phyloP scores from a whole-genome alignment of 179 eudicot species.

The Silene noctiflora region DNA sequence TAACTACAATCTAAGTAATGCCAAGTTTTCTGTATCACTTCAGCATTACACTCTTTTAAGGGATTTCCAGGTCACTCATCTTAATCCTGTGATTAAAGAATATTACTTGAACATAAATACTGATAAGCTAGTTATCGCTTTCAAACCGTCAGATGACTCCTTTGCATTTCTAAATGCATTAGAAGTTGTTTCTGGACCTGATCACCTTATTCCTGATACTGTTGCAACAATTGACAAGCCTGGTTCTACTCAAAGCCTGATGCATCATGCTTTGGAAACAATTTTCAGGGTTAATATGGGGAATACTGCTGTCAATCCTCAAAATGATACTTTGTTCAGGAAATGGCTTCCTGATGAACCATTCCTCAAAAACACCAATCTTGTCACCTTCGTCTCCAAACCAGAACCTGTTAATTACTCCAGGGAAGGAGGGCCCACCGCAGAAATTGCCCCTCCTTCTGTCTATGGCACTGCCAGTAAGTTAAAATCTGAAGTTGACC shows the following conservation, averaged over 20 bases:
- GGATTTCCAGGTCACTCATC: constrained; percentile 1
- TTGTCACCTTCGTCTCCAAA: no score
- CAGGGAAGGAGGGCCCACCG: constrained; percentile 10
- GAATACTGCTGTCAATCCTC: constrained; percentile 8
- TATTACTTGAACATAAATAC: constrained; percentile 3
- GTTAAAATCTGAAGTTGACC: constrained; percentile 14
- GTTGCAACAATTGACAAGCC: background rate
- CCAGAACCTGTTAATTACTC: constrained; percentile 11
- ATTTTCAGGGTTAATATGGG: constrained; percentile 10
- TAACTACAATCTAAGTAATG: constrained; percentile 5
- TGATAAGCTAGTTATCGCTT: constrained; percentile 2
- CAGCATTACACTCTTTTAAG: constrained; percentile 16
- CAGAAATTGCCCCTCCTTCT: constrained; percentile 11
- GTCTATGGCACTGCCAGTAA: constrained; percentile 16
- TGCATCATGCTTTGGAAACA: constrained; percentile 10
- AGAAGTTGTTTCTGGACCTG: constrained; percentile 8
- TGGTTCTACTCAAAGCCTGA: background rate
- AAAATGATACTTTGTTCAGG: constrained; percentile 7
- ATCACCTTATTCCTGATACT: constrained; percentile 11
- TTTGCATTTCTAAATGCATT: constrained; percentile 9
- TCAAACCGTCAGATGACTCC: background rate
- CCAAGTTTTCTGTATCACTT: constrained; percentile 7
- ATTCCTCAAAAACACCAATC: constrained; percentile 6
- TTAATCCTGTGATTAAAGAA: background rate
- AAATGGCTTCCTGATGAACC: constrained; percentile 9